Base-by-base conservation (phyloP, 345 rosid species). In the Isatis tinctoria region DNA sequence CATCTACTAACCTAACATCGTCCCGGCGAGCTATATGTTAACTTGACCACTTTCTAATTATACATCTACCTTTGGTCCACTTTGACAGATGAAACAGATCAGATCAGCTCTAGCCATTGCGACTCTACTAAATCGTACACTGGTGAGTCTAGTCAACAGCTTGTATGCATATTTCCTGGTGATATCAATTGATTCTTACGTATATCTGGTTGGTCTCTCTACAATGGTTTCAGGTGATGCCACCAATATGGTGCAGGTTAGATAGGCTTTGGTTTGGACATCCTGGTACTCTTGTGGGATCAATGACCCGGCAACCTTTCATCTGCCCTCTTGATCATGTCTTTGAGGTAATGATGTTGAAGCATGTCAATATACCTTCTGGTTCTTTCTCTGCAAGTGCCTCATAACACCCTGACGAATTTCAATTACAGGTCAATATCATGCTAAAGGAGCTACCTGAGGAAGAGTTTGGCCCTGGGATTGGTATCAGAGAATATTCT, bases 201-300 rank as follows among this genome's bases (percentile, higher is more conserved):
- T 48, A 61, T 53, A 53, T 22, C 65, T 73, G 60, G 49, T 66
- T 65, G 32, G 41, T 60, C 71, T 69, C 6, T 60, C 10, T 69
- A 18, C 60, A 3, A 70, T 56, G 53, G 28, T 78, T 74, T 79
- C 82, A 95, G 99, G 90, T 95, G 62, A 85, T 95, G 94, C 99
- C 99, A 70, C 98, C 97, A 10, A 60, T 95, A 60, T 95, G 99
- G 99, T 95, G 99, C 85, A 90, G 98, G 85, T 74, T 95, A 86
- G 99, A 95, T 78, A 87, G 98, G 80, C 81, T 95, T 56, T 95
- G 99, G 99, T 95, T 92, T 87, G 84, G 90, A 6, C 99, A 95
- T 86, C 98, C 99, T 16, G 99, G 99, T 69, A 85, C 84, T 74
- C 83, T 95, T 65, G 75, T n/a, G 59, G 99, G 98, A 60, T 82